Percentiles rank a stretch among this genome's conserved stretches.
phyloP scores from a whole-genome alignment of 2,329 filamentous ascomycete genomes.

The Colletotrichum tamarilloi region DNA sequence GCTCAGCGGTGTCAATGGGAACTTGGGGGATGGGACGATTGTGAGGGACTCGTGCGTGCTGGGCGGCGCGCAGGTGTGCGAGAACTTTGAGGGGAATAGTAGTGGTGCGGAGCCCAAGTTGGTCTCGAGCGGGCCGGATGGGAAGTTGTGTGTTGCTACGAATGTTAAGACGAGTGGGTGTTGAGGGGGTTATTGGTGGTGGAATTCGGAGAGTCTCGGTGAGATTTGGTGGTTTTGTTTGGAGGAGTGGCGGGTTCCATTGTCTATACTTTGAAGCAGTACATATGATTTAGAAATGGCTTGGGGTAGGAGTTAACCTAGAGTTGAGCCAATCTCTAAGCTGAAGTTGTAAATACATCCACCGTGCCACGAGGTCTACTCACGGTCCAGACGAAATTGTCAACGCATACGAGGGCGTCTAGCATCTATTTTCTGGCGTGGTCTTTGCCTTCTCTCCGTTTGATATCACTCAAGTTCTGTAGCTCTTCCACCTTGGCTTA shows the following conservation, averaged over 20 bases:
- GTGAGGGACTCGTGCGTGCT: slow-evolving; percentile 37
- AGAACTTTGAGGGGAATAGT: slow-evolving; percentile 29
- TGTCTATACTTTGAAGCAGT: background rate
- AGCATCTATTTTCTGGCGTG: too few relatives aligned
- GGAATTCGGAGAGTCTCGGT: background rate
- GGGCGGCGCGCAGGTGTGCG: slow-evolving; percentile 29
- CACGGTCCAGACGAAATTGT: too few relatives aligned
- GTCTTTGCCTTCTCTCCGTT: too few relatives aligned
- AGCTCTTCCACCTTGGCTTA: too few relatives aligned
- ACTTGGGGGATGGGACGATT: slow-evolving; percentile 43
- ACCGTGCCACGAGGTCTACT: background rate
- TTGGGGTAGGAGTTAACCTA: background rate
- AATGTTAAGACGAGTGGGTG: slow-evolving; percentile 31
- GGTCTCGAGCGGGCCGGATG: slow-evolving; percentile 30
- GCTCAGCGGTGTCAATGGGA: slow-evolving; percentile 53
- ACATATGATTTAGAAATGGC: background rate
- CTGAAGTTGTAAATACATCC: background rate
- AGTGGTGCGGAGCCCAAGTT: slow-evolving; percentile 27
- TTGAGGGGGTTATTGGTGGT: background rate
- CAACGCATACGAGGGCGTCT: too few relatives aligned
- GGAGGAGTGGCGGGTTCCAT: background rate
- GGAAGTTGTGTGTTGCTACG: slow-evolving; percentile 24
- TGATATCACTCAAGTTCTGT: too few relatives aligned
- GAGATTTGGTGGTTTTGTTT: background rate
- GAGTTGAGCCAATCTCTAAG: background rate